A percentile compares a stretch with the other conserved stretches of the same genome.
Conservation (phyloP, 2,329 filamentous ascomycete species). For the Albifimbria verrucaria region DNA sequence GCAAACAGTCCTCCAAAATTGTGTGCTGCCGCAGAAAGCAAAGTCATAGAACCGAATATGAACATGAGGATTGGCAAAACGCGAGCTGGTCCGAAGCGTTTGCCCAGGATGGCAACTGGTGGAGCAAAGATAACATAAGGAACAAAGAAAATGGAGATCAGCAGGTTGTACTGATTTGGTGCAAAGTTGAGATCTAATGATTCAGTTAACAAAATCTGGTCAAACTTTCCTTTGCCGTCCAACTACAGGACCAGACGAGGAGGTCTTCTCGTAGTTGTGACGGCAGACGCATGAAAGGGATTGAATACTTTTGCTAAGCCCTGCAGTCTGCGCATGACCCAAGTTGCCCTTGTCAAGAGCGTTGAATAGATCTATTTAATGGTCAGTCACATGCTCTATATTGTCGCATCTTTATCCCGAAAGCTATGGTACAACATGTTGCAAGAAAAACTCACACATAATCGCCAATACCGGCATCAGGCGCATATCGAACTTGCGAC, state of each 20-base stretch:
- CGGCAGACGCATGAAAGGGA: constrained; percentile 1
- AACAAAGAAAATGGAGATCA: constrained; percentile 71
- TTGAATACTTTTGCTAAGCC: constrained; percentile 30
- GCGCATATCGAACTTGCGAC: constrained; percentile 53
- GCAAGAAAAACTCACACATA: constrained; percentile 38
- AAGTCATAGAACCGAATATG: constrained; percentile 64
- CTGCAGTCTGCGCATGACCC: constrained; percentile 54
- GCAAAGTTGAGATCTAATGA: constrained; percentile 47
- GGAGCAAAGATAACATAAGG: constrained; percentile 72
- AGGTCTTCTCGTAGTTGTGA: neutral
- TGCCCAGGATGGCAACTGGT: constrained; percentile 57
- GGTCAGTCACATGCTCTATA: constrained; percentile 1
- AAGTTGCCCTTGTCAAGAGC: constrained; percentile 41
- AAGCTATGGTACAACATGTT: neutral
- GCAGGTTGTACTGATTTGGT: constrained; percentile 64
- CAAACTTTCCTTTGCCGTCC: neutral
- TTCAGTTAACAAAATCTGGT: constrained; percentile 42
- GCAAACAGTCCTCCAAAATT: constrained; percentile 49
- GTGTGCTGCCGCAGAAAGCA: constrained; percentile 50
- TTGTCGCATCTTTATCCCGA: no score
- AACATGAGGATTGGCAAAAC: constrained; percentile 73
- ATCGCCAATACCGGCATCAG: constrained; percentile 51
- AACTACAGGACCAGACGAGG: neutral
- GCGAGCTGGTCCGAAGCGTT: constrained; percentile 64
- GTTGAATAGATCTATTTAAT: constrained; percentile 39